phyloP scores from a whole-genome alignment of 2,329 filamentous ascomycete genomes.

The Stromatinia cepivora region DNA sequence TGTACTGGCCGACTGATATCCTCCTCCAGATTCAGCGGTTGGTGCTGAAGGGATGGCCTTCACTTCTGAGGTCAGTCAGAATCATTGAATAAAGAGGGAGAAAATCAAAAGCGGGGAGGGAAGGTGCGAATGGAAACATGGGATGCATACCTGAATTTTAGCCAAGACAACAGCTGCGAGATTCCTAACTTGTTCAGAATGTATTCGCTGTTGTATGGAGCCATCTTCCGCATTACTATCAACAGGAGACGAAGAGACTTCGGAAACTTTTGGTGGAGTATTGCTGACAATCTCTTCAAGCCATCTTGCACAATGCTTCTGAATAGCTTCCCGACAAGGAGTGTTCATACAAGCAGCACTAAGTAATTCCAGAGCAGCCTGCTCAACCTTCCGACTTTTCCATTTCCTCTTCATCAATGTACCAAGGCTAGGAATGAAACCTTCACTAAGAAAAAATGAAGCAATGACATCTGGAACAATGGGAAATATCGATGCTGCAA shows the following conservation, averaged over 20 bases:
- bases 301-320: conserved; percentile 84
- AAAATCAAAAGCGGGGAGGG: conserved; percentile 23
- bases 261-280: conserved; percentile 56
- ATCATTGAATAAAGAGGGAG: conserved; percentile 29
- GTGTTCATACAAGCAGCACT: conserved; percentile 88
- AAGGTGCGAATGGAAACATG: background rate
- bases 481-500: conserved; percentile 85
- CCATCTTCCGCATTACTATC: conserved; percentile 36
- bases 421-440: conserved; percentile 76
- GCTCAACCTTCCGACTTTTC: conserved; percentile 84
- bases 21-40: conserved; percentile 42
- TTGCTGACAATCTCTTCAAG: conserved; percentile 80
- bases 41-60: conserved; percentile 40
- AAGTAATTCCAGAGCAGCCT: conserved; percentile 82
- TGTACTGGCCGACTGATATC: conserved; percentile 52
- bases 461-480: conserved; percentile 75
- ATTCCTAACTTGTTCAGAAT: conserved; percentile 62
- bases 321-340: conserved; percentile 77
- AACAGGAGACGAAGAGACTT: conserved; percentile 32
- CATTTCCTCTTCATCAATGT: conserved; percentile 75
- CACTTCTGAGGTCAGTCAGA: conserved; percentile 42
- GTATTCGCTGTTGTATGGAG: conserved; percentile 42
- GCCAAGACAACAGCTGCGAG: conserved; percentile 74
- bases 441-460: conserved; percentile 81
- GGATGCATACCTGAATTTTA: conserved; percentile 62